A percentile compares a stretch with the other conserved stretches of the same genome.
phyloP scores from a whole-genome alignment of 2,329 filamentous ascomycete species.

The Aspergillus ruber region DNA sequence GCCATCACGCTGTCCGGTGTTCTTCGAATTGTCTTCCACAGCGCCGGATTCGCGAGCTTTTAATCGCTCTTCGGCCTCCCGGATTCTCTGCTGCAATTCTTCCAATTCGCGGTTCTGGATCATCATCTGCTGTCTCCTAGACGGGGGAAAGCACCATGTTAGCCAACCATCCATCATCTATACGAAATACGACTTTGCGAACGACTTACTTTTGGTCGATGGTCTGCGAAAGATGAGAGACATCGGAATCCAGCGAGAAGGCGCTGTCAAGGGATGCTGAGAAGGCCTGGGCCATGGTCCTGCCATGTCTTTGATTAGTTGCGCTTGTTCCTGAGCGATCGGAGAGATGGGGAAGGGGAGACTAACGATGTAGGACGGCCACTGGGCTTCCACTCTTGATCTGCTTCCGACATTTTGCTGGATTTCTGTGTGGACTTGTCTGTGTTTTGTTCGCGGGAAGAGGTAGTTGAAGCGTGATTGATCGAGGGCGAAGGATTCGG shows the following conservation, averaged over 20 bases:
- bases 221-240: constrained; percentile 66
- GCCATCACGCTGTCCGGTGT: constrained; percentile 9
- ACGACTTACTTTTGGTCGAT: constrained; percentile 70
- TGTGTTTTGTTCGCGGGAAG: not conserved
- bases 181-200: not conserved
- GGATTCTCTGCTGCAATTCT: constrained; percentile 74
- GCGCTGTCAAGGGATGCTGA: constrained; percentile 79
- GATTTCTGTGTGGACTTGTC: not conserved
- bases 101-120: constrained; percentile 74
- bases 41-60: constrained; percentile 31
- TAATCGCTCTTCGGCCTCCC: constrained; percentile 76
- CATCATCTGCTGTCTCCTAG: constrained; percentile 71
- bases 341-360: constrained; percentile 8
- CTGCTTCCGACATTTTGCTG: constrained; percentile 52
- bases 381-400: constrained; percentile 74
- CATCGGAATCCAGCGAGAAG: constrained; percentile 76
- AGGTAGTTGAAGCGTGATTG: not conserved
- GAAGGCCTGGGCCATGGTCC: constrained; percentile 82
- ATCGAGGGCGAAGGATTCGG: not conserved
- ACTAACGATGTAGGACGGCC: constrained; percentile 79
- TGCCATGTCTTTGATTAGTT: constrained; percentile 37
- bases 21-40: constrained; percentile 6
- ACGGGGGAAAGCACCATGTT: constrained; percentile 3
- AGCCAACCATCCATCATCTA: not conserved
- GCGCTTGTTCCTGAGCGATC: constrained; percentile 3